These are phyloP conservation scores for Komagataella ulmi DNA, from an alignment of 805 yeast species.

Conservation along the genomic window DNA sequence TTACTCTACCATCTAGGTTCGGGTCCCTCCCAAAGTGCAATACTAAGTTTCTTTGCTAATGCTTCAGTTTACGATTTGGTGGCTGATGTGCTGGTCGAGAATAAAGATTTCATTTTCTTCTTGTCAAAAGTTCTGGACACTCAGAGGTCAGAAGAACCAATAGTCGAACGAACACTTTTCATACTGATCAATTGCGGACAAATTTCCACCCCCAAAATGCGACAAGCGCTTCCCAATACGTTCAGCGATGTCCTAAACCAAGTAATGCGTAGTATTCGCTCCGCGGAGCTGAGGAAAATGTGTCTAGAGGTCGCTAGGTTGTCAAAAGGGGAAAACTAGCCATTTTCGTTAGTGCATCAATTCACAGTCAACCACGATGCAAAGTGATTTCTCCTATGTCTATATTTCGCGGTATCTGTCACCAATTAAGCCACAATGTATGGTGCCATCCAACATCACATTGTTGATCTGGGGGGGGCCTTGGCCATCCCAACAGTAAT, in stretches of 20 bases:
- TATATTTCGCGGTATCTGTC: background rate
- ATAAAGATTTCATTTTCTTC: constrained; percentile 9
- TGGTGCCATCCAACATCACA: background rate
- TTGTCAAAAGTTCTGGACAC: constrained; percentile 6
- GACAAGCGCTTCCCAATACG: background rate
- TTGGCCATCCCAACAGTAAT: background rate
- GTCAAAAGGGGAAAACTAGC: background rate
- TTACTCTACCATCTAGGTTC: constrained; percentile 22
- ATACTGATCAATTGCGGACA: constrained; percentile 7
- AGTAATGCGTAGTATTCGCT: constrained; percentile 1
- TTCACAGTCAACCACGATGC: background rate
- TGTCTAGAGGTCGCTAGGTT: background rate
- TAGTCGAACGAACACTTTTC: constrained; percentile 12
- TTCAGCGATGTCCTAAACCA: background rate
- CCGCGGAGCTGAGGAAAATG: background rate
- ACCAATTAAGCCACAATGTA: background rate
- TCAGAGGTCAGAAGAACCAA: constrained; percentile 9
- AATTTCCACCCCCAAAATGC: background rate
- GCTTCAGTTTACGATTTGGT: constrained; percentile 14
- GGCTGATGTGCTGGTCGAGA: constrained; percentile 6
- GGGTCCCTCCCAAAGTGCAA: constrained; percentile 21
- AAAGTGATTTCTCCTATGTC: background rate
- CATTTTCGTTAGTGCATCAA: background rate
- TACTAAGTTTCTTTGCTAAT: constrained; percentile 18
- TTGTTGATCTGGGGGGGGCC: background rate